phyloP scores from a whole-genome alignment of 78 protist species.

The Planoprotostelium fungivorum region DNA sequence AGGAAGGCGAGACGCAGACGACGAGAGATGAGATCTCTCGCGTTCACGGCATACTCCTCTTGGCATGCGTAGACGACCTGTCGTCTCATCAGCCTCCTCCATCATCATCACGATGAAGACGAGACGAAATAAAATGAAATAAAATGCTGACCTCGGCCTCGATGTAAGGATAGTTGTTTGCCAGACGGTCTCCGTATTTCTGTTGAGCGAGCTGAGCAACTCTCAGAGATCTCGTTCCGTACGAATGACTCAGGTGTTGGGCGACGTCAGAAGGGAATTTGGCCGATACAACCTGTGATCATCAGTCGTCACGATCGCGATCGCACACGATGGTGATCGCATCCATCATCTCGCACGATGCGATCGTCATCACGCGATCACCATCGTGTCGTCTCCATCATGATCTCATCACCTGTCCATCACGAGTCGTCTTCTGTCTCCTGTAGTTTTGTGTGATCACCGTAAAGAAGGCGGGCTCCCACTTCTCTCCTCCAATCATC shows the following conservation, averaged over 20 bases:
- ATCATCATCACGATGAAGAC: neutral
- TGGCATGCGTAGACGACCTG: constrained; percentile 22
- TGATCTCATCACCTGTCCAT: neutral
- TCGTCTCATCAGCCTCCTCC: neutral
- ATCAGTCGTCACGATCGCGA: neutral
- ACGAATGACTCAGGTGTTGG: constrained; percentile 19
- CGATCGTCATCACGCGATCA: too few relatives aligned
- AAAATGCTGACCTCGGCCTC: constrained; percentile 90
- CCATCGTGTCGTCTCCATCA: too few relatives aligned
- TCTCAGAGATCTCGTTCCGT: constrained; percentile 47
- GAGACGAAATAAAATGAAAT: too few relatives aligned
- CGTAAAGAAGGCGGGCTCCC: constrained; percentile 4
- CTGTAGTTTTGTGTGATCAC: neutral
- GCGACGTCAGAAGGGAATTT: constrained; percentile 10
- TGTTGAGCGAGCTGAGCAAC: constrained; percentile 26
- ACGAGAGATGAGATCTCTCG: constrained; percentile 74
- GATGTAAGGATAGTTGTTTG: constrained; percentile 58
- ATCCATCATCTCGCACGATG: too few relatives aligned
- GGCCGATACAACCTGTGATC: neutral
- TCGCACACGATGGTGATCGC: too few relatives aligned
- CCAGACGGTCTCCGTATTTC: constrained; percentile 19
- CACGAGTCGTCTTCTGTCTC: neutral
- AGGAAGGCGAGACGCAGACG: constrained; percentile 87
- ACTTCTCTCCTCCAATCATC: neutral
- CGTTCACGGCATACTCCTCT: constrained; percentile 73